Evolutionary conservation across 345 rosid genomes (phyloP).

Genomic region (Pelargonium nanum): DNA sequence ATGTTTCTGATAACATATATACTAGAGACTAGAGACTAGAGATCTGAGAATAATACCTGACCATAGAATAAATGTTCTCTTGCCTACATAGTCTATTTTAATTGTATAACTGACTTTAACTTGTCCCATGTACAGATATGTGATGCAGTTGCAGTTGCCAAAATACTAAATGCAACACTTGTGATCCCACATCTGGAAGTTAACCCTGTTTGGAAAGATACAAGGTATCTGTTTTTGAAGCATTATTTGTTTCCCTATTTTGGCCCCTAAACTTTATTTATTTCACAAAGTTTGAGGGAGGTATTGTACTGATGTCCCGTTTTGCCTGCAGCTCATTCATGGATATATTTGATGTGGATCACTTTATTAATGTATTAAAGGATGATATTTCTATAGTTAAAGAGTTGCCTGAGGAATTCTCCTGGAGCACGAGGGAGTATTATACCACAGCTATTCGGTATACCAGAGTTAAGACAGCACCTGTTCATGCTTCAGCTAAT

Average conservation of each 20-base stretch:
- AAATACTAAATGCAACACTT: constrained; percentile 75
- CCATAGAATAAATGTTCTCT: not conserved
- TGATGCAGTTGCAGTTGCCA: constrained; percentile 97
- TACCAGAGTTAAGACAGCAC: constrained; percentile 86
- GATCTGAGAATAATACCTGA: not conserved
- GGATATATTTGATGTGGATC: constrained; percentile 87
- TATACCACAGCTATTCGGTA: constrained; percentile 87
- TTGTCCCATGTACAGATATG: constrained; percentile 49
- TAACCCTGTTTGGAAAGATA: constrained; percentile 95
- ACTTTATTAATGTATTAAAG: constrained; percentile 45
- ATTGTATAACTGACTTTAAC: not conserved
- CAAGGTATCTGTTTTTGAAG: constrained; percentile 46
- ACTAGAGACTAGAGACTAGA: too few species aligned
- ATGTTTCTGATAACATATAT: not conserved
- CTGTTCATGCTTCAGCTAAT: constrained; percentile 70
- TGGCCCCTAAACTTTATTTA: not conserved
- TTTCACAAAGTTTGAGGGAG: constrained; percentile 2
- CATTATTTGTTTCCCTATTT: not conserved
- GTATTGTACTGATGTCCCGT: not conserved
- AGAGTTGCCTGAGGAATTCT: constrained; percentile 52
- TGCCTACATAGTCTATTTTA: not conserved
- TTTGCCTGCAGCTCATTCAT: constrained; percentile 51
- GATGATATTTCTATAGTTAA: constrained; percentile 52
- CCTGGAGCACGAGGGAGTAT: constrained; percentile 92
- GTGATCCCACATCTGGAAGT: constrained; percentile 92